Evolutionary conservation across 2,329 filamentous ascomycete species (phyloP), one percentile per base, ranked within the genome.

Genomic region (Xylariaceae sp.): DNA sequence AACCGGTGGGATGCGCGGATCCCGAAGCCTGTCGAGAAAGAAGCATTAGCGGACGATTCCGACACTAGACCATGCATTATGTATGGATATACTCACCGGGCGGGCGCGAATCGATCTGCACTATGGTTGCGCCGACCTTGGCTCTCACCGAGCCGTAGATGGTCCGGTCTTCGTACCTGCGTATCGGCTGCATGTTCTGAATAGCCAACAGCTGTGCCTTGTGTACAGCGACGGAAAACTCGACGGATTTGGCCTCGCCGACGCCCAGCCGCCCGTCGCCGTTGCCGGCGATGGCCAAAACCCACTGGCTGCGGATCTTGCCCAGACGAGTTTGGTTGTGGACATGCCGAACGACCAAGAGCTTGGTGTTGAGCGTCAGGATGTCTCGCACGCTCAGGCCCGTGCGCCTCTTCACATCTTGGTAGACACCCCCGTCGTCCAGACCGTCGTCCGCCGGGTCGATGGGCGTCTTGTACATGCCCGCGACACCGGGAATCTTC

Each of bases 241-340:
- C 92, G 23, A 87, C 85, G 9, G 89, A 89, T 80, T 98, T 99
- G 66, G 90, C 93, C 75, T 93, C 89, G 54, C 95, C 95, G 57
- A 98, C 81, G 10, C 95, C 95, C 29, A 99, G 75, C 68, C 93
- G 82, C 16, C 95, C 95, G 64, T 95, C 84, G 56, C 86, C 83
- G 75, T 98, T 96, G 50, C 95, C 95, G 5, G 92, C 93, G 65
- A 97, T 87, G 41, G 87, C 87, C 59, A 98, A 77, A 66, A 86
- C 81, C 68, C 93, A 96, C 41, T 81, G 68, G 73, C 88, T 90
- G 65, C 83, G 82, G 57, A 99, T 88, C 81, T 98, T 99, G 71
- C 95, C 95, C 75, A 99, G 86, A 79, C 93, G 90, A 20, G 95
- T 98, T 81, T 98, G 93, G 77, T 99, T 98, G 63, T 85, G 80